Evolutionary conservation across 495 filamentous ascomycete genomes (phyloP).

Genomic region (Symbiotaphrina buchneri): DNA sequence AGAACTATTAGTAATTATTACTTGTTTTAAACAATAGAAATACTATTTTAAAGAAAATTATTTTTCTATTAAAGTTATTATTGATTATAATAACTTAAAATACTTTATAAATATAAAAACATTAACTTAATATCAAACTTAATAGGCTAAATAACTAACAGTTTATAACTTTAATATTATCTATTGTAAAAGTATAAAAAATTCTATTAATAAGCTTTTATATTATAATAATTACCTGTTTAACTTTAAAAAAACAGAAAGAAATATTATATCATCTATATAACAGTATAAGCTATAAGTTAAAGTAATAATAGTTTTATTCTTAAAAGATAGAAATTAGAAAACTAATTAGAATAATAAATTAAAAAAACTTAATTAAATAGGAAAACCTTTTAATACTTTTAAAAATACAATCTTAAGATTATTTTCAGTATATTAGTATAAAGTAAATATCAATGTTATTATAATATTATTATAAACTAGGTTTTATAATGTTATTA

Average conservation of each 20-base stretch:
- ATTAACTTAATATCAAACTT: background rate
- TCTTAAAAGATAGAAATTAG: background rate
- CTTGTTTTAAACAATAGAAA: slow-evolving; percentile 4
- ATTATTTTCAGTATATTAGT: background rate
- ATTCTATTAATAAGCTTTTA: background rate
- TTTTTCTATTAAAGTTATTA: background rate
- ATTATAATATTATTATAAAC: no score
- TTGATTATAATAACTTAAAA: slow-evolving; percentile 7
- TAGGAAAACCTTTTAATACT: background rate
- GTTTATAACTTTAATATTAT: background rate
- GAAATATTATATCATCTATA: slow-evolving; percentile 3
- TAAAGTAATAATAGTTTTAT: no score
- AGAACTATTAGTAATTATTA: slow-evolving; percentile 8
- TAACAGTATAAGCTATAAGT: slow-evolving; percentile 1
- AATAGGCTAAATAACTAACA: background rate
- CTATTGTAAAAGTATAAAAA: background rate
- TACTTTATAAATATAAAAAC: slow-evolving; percentile 5
- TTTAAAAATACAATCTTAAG: background rate
- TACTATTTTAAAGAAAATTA: slow-evolving; percentile 5
- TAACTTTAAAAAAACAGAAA: no score
- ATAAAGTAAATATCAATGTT: background rate
- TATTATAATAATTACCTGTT: background rate
- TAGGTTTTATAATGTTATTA: no score
- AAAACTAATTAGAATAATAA: background rate
- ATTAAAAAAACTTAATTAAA: background rate